Evolutionary conservation across 345 rosid species (phyloP), one percentile per base, ranked within the genome.

Genomic region (Trapa bicornis): DNA sequence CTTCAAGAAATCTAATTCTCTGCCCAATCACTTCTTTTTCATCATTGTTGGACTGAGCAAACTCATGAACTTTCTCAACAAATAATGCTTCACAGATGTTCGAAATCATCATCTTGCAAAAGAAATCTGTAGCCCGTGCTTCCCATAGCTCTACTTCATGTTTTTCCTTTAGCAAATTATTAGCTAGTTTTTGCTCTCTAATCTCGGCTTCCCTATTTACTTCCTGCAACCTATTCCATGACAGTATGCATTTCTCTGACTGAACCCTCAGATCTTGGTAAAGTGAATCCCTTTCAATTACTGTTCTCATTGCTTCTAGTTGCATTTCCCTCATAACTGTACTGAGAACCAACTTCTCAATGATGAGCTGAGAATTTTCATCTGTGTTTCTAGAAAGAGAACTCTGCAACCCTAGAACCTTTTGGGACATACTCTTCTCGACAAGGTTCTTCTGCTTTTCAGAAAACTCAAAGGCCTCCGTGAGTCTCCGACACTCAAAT

Each of bases 301-400:
- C 80, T 65, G 87, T 78, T 73, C 73, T 78, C 38, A 71, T 71
- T 45, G 83, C 82, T 77, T 90, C 96, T 71, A 67, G 73, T 68
- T 85, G 82, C 69, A 86, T 80, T 78, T 87, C 85, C 75, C 72
- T 71, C 69, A 90, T 76, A 70, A 84, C 75, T 29, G 82, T 76
- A 75, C 75, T 70, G 71, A 93, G 83, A 72, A 88, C 82, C 32
- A 83, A 73, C 47, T 84, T 90, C 78, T 88, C 96, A 57, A 86
- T 73, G 62, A 66, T 72, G 36, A 72, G 85, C 79, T 78, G 65
- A 61, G 69, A 73, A 81, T 85, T 79, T 84, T 87, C 67, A 65
- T 71, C 76, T 83, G 75, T 75, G 87, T 70, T 58, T 84, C 37
- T 35, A 16, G 67, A 65, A 29, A 58, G 13, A 35, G 0, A 58